Conservation (phyloP, 805 yeast genomes). For the Wickerhamomyces ciferrii region DNA sequence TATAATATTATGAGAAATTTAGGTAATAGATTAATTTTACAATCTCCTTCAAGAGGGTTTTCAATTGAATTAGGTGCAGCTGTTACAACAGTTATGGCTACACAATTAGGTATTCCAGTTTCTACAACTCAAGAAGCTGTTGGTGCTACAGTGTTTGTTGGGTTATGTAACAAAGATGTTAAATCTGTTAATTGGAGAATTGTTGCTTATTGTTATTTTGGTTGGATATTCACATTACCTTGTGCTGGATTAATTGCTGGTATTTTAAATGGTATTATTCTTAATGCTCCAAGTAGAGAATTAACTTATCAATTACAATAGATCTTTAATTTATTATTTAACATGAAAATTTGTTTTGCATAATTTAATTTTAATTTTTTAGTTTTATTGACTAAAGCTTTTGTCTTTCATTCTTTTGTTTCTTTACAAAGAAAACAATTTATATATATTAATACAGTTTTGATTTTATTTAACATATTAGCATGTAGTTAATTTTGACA, state of each 20-base stretch:
- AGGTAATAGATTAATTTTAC: slow-evolving; percentile 71
- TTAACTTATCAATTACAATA: background rate
- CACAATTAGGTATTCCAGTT: slow-evolving; percentile 65
- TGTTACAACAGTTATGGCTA: slow-evolving; percentile 67
- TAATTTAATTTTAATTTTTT: too few relatives aligned
- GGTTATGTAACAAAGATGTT: slow-evolving; percentile 61
- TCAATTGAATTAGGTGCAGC: slow-evolving; percentile 78
- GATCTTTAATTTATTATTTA: too few relatives aligned
- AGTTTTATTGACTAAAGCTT: too few relatives aligned
- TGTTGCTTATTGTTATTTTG: slow-evolving; percentile 65
- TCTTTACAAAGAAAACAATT: too few relatives aligned
- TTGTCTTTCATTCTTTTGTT: too few relatives aligned
- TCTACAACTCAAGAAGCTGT: slow-evolving; percentile 78
- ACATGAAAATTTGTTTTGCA: too few relatives aligned
- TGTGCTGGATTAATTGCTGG: slow-evolving; percentile 73
- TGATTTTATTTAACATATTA: too few relatives aligned
- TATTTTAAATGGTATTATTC: slow-evolving; percentile 51
- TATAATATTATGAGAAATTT: slow-evolving; percentile 64
- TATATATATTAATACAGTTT: too few relatives aligned
- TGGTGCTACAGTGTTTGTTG: slow-evolving; percentile 75
- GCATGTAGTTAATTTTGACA: too few relatives aligned
- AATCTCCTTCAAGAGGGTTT: slow-evolving; percentile 77
- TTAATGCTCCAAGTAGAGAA: slow-evolving; percentile 49
- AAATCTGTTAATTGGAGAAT: slow-evolving; percentile 72
- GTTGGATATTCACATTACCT: slow-evolving; percentile 73